A percentile compares a stretch with the other conserved stretches of the same genome.
Conservation (phyloP, 805 yeast genomes). For the Kodamaea kakaduensis region DNA sequence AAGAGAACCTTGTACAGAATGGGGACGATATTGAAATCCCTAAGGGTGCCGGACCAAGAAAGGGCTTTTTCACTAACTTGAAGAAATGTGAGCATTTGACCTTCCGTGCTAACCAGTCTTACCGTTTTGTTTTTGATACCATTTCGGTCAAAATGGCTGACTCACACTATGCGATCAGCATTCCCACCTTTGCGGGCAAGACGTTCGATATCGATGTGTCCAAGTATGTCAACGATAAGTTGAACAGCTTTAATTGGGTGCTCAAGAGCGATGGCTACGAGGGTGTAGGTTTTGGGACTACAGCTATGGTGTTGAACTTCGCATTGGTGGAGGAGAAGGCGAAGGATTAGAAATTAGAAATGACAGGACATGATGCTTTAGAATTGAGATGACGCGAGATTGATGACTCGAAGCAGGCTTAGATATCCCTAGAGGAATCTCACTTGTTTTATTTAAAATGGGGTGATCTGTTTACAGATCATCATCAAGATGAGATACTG, state of each 20-base stretch:
- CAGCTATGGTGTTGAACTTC: conserved; percentile 37
- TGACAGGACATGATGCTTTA: too few relatives aligned
- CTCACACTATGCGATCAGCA: conserved; percentile 46
- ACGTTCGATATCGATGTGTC: conserved; percentile 44
- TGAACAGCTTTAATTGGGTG: conserved; percentile 45
- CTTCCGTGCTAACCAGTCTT: conserved; percentile 36
- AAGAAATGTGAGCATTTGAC: conserved; percentile 36
- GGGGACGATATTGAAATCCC: conserved; percentile 30
- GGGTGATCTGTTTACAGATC: too few relatives aligned
- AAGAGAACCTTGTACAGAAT: conserved; percentile 25
- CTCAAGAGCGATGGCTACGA: conserved; percentile 36
- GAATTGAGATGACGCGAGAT: too few relatives aligned
- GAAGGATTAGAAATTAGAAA: conserved; percentile 5
- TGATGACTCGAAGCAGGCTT: too few relatives aligned
- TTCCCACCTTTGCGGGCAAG: conserved; percentile 46
- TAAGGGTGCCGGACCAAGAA: conserved; percentile 32
- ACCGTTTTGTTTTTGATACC: conserved; percentile 52
- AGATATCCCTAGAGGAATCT: too few relatives aligned
- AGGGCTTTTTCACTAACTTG: conserved; percentile 39
- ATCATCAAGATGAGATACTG: too few relatives aligned
- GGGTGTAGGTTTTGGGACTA: conserved; percentile 27
- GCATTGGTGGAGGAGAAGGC: conserved; percentile 31
- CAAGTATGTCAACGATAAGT: conserved; percentile 39
- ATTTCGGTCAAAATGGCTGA: conserved; percentile 48
- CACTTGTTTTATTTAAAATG: too few relatives aligned